phyloP scores from a whole-genome alignment of 2,329 filamentous ascomycete genomes.

The Incumbomyces delicatus region DNA sequence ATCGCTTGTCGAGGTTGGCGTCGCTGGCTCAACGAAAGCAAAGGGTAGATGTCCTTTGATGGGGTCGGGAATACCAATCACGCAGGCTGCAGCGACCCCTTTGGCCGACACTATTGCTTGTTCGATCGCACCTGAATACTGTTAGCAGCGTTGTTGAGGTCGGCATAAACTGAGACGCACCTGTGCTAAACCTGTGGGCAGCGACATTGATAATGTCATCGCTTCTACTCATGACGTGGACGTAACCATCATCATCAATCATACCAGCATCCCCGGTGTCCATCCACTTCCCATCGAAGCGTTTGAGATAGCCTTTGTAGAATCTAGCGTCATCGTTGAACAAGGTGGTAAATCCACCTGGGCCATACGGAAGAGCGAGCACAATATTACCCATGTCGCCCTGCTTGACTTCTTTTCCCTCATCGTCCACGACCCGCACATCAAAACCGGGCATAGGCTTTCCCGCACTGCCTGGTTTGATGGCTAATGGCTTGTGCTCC shows the following conservation, averaged over 20 bases:
- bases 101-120: constrained; percentile 80
- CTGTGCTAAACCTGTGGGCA: constrained; percentile 80
- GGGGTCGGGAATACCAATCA: constrained; percentile 74
- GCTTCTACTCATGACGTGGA: constrained; percentile 53
- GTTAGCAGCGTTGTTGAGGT: background rate
- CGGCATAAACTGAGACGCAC: constrained; percentile 36
- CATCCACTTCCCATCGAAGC: constrained; percentile 73
- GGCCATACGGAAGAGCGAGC: constrained; percentile 68
- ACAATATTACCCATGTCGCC: constrained; percentile 89
- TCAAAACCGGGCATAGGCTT: constrained; percentile 90
- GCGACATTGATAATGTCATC: constrained; percentile 97
- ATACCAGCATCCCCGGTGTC: constrained; percentile 88
- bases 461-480: constrained; percentile 79
- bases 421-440: constrained; percentile 72
- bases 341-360: constrained; percentile 74
- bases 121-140: constrained; percentile 62
- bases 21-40: constrained; percentile 61
- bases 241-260: constrained; percentile 63
- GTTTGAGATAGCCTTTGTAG: constrained; percentile 71
- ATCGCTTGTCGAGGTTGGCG: constrained; percentile 29
- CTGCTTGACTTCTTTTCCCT: constrained; percentile 58
- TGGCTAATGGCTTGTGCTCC: constrained; percentile 41
- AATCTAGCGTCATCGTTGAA: constrained; percentile 82
- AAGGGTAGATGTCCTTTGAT: constrained; percentile 89
- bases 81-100: constrained; percentile 69